Evolutionary conservation across 768 basidiomycete species (phyloP).

Genomic region (Suillus bovinus): DNA sequence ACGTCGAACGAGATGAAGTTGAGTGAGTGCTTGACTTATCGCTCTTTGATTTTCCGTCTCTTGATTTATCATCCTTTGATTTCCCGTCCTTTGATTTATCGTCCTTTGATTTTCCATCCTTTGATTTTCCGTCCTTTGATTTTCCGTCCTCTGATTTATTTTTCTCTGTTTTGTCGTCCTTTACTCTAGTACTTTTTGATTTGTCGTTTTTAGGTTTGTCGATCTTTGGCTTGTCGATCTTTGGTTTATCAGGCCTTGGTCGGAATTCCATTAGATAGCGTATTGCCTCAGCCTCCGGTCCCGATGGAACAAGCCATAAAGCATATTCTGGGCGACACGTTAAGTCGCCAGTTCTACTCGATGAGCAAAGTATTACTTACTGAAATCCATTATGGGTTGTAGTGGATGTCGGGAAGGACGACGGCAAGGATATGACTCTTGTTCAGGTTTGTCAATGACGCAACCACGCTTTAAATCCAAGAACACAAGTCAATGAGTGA

Average conservation of each 20-base stretch:
- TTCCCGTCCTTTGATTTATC: no score
- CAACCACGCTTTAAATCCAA: not conserved
- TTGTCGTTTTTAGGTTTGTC: not conserved
- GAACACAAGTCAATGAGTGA: not conserved
- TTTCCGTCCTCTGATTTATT: no score
- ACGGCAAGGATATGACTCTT: not conserved
- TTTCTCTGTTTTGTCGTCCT: not conserved
- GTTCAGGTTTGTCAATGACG: not conserved
- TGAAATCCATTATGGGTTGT: not conserved
- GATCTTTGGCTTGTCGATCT: not conserved
- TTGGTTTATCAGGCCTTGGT: not conserved
- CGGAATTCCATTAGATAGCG: not conserved
- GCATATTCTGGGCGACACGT: not conserved
- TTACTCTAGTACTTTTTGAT: not conserved
- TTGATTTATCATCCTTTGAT: no score
- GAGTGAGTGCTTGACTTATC: not conserved
- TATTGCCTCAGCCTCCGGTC: not conserved
- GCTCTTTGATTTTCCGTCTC: not conserved
- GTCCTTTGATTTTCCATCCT: no score
- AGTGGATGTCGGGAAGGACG: not conserved
- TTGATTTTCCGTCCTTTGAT: no score
- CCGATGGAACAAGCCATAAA: conserved; percentile 4
- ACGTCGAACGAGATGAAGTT: not conserved
- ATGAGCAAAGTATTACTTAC: not conserved
- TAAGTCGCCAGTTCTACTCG: not conserved